These are phyloP conservation scores for Colletotrichum siamense DNA, from an alignment of 2,329 filamentous ascomycete species.

Conservation along the genomic window DNA sequence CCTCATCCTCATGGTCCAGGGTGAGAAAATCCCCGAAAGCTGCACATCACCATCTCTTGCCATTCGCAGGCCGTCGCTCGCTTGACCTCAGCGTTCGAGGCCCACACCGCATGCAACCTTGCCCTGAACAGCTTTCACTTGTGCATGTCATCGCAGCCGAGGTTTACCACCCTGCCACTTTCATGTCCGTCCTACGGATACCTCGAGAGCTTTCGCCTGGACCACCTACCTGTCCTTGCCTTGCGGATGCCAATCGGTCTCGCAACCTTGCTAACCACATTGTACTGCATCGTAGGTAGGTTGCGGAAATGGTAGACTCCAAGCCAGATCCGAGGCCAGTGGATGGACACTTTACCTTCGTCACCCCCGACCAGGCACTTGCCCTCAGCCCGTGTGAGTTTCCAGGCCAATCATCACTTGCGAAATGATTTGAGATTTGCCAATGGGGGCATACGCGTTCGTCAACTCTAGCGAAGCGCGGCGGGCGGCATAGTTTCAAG, in stretches of 20 bases:
- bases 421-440: constrained; percentile 1
- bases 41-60: background rate
- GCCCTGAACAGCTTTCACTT: background rate
- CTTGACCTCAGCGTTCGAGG: background rate
- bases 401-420: background rate
- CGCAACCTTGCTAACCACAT: background rate
- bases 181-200: background rate
- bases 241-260: background rate
- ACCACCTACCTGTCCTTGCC: background rate
- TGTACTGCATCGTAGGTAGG: background rate
- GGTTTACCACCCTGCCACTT: background rate
- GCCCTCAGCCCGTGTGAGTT: background rate
- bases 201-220: background rate
- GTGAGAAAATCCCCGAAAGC: background rate
- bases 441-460: background rate
- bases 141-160: background rate
- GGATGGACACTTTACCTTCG: background rate
- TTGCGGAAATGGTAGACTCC: background rate
- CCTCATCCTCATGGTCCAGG: background rate
- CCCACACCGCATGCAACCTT: constrained; percentile 10
- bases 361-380: background rate
- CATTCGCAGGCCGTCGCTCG: background rate
- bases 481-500: background rate
- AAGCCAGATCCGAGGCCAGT: background rate
- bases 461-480: background rate